phyloP scores from a whole-genome alignment of 768 basidiomycete species.

The Suillus luteus region DNA sequence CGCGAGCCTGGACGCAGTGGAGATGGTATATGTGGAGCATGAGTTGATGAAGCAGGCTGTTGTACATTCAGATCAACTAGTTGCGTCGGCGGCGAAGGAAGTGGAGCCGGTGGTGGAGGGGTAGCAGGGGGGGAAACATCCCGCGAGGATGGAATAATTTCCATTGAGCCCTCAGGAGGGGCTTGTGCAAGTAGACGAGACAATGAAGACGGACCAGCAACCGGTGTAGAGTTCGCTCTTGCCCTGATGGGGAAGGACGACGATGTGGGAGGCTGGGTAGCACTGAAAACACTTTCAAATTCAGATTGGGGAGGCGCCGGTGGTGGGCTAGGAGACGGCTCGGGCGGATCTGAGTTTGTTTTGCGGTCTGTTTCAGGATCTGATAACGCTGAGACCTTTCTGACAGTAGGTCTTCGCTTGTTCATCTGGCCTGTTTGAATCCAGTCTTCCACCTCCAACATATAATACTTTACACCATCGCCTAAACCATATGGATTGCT shows the following conservation, averaged over 20 bases:
- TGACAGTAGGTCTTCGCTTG: slow-evolving; percentile 57
- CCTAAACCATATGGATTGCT: slow-evolving; percentile 90
- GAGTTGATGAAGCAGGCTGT: slow-evolving; percentile 37
- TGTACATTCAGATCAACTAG: slow-evolving; percentile 14
- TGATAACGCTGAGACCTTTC: slow-evolving; percentile 45
- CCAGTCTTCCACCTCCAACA: slow-evolving; percentile 95
- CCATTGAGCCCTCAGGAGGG: slow-evolving; percentile 33
- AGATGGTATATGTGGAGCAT: slow-evolving; percentile 43
- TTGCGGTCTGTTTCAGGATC: slow-evolving; percentile 44
- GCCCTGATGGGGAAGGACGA: slow-evolving; percentile 65
- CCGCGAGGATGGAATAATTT: slow-evolving; percentile 30
- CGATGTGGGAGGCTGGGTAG: slow-evolving; percentile 65
- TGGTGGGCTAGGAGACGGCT: slow-evolving; percentile 42
- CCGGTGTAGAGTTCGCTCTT: slow-evolving; percentile 67
- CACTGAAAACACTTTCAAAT: slow-evolving; percentile 71
- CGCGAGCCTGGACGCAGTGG: slow-evolving; percentile 75
- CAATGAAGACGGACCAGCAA: slow-evolving; percentile 75
- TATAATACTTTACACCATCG: slow-evolving; percentile 89
- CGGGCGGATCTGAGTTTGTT: slow-evolving; percentile 19
- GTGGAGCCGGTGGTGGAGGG: slow-evolving; percentile 40
- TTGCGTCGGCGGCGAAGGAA: slow-evolving; percentile 32
- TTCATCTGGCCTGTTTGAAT: slow-evolving; percentile 67
- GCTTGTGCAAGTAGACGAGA: slow-evolving; percentile 82
- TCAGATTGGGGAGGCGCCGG: slow-evolving; percentile 69
- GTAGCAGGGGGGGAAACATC: slow-evolving; percentile 37